Percentiles rank a stretch among this genome's conserved stretches.
These are phyloP conservation scores for Ophiostoma montium DNA, from an alignment of 2,329 filamentous ascomycete species.

Conservation along the genomic window DNA sequence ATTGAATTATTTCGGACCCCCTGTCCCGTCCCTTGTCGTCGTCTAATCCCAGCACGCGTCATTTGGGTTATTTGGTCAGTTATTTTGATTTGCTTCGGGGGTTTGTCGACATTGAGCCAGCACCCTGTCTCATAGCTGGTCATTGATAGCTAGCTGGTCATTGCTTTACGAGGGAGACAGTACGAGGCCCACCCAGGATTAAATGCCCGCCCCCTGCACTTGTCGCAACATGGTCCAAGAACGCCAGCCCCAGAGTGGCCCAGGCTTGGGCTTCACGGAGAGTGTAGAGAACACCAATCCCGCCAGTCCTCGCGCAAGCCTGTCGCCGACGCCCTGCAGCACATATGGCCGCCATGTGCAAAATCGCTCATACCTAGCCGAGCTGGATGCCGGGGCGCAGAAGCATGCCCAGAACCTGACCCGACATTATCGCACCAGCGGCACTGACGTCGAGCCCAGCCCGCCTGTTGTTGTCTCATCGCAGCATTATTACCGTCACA, in stretches of 20 bases:
- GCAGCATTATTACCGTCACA: not conserved
- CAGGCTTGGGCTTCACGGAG: not conserved
- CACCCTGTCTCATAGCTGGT: not conserved
- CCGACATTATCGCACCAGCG: not conserved
- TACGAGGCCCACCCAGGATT: not conserved
- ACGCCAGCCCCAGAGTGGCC: not conserved
- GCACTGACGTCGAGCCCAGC: too few species aligned
- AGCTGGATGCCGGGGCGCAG: slow-evolving; percentile 4
- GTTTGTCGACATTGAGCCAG: too few species aligned
- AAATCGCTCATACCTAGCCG: slow-evolving; percentile 5
- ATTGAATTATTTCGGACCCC: too few species aligned
- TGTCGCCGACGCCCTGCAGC: not conserved
- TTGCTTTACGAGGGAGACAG: too few species aligned
- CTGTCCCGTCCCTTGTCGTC: too few species aligned
- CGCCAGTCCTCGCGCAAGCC: not conserved
- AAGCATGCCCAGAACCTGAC: slow-evolving; percentile 5
- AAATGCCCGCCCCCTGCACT: not conserved
- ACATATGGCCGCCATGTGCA: not conserved
- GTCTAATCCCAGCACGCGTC: too few species aligned
- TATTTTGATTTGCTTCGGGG: not conserved
- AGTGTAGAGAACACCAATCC: slow-evolving; percentile 5
- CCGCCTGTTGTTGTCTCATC: too few species aligned
- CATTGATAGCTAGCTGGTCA: too few species aligned
- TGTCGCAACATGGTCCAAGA: slow-evolving; percentile 7
- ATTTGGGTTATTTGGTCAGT: too few species aligned